These are phyloP conservation scores for Emergomyces orientalis DNA, from an alignment of 2,329 filamentous ascomycete species.

Conservation along the genomic window DNA sequence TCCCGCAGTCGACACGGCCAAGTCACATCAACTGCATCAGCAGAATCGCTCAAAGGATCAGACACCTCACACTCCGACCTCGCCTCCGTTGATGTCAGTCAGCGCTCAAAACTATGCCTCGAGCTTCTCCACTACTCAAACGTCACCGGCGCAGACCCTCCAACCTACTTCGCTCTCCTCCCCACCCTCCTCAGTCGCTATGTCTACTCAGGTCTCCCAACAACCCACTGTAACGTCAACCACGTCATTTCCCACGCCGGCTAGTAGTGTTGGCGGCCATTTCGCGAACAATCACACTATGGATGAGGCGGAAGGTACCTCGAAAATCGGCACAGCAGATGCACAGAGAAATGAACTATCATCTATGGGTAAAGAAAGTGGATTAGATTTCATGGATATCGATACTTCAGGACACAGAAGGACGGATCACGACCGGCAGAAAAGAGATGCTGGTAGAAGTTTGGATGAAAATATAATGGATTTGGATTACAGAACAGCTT, in stretches of 20 bases:
- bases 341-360: slow-evolving; percentile 17
- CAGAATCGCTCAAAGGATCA: slow-evolving; percentile 15
- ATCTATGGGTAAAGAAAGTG: slow-evolving; percentile 4
- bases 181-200: slow-evolving; percentile 33
- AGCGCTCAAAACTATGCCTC: slow-evolving; percentile 42
- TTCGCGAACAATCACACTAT: slow-evolving; percentile 23
- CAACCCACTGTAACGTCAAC: slow-evolving; percentile 32
- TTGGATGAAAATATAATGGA: slow-evolving; percentile 33
- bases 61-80: slow-evolving; percentile 21
- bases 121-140: slow-evolving; percentile 36
- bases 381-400: slow-evolving; percentile 15
- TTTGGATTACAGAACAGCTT: slow-evolving; percentile 25
- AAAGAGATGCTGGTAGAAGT: slow-evolving; percentile 16
- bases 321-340: slow-evolving; percentile 24
- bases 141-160: slow-evolving; percentile 38
- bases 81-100: slow-evolving; percentile 44
- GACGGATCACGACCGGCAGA: slow-evolving; percentile 29
- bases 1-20: slow-evolving; percentile 31
- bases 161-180: slow-evolving; percentile 34
- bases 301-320: slow-evolving; percentile 28
- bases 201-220: slow-evolving; percentile 36
- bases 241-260: slow-evolving; percentile 38
- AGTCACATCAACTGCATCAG: slow-evolving; percentile 20
- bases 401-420: slow-evolving; percentile 25
- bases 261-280: slow-evolving; percentile 36